Base-by-base conservation (phyloP, 148 eudicot genomes). In the Linanthus parryae region DNA sequence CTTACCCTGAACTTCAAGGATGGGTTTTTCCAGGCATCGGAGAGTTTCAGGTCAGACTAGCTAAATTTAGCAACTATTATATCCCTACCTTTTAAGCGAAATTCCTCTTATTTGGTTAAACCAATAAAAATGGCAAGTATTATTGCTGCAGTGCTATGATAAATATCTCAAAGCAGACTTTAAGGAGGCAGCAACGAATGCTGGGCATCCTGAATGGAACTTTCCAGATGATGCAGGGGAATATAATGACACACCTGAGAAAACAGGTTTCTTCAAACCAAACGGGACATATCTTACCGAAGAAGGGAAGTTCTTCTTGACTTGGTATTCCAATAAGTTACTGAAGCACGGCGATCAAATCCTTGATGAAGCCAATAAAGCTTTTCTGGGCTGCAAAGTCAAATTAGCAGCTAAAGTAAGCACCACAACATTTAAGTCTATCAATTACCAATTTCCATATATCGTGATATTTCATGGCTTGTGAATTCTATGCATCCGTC, bases 1-100 rank as follows among this genome's bases (percentile, higher is more conserved):
- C 96, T 30, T 88, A 79, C 44, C 82, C 82, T 8, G 51, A 79
- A 54, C 72, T 38, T 40, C 89, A 81, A 69, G 94, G 87, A 26
- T 84, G 94, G 90, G 55, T 21, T 39, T 88, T 55, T 59, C 96
- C 94, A 8, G 94, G 94, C 13, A 84, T 88, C 10, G 95, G 97
- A 59, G 94, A 83, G 71, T 86, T 91, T 65, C 94, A 91, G 85
- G 95, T 83, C 27, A 67, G 62, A 27, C 31, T 20, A 2, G 20
- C 34, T 40, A 22, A 12, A 20, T 13, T 24, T 25, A 19, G 7
- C 30, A 15, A 43, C 31, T 21, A n/a, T n/a, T n/a, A n/a, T n/a
- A n/a, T n/a, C n/a, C n/a, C n/a, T n/a, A n/a, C n/a, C n/a, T n/a
- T n/a, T n/a, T n/a, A n/a, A n/a, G 35, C 35, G 35, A 31, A 31